Conservation (phyloP, 2,329 filamentous ascomycete species). For the Clathrospora elynae region DNA sequence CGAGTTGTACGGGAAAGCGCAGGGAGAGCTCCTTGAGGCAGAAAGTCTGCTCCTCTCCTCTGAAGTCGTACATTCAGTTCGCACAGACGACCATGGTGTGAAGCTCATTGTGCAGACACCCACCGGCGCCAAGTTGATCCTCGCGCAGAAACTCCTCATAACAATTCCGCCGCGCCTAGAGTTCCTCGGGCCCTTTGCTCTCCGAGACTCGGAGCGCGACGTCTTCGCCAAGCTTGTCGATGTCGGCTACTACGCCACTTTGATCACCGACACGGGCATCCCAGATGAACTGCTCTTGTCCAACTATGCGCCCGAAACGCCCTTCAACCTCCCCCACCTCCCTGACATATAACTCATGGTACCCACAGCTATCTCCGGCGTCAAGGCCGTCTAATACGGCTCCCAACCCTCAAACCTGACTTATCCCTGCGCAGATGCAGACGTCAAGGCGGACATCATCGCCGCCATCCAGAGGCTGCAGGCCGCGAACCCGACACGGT, state of each 20-base stretch:
- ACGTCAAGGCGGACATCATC: constrained; percentile 13
- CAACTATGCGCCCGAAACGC: background rate
- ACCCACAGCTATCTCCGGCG: constrained; percentile 1
- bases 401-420: background rate
- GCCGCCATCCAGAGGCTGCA: constrained; percentile 11
- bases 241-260: constrained; percentile 47
- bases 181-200: constrained; percentile 46
- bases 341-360: background rate
- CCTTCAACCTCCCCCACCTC: background rate
- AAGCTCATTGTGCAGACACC: constrained; percentile 21
- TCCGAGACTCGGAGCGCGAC: constrained; percentile 40
- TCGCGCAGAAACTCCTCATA: constrained; percentile 51
- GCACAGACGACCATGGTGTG: background rate
- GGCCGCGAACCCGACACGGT: constrained; percentile 18
- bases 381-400: background rate
- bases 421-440: constrained; percentile 26
- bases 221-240: constrained; percentile 50
- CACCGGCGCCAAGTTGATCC: constrained; percentile 33
- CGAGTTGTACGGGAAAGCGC: constrained; percentile 10
- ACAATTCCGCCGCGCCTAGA: constrained; percentile 50
- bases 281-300: constrained; percentile 21
- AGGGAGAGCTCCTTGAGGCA: constrained; percentile 10
- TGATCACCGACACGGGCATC: constrained; percentile 50
- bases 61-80: background rate
- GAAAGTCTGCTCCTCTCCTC: constrained; percentile 20